Evolutionary conservation across 2,329 filamentous ascomycete genomes (phyloP).

Genomic region (Monosporascus sp.): DNA sequence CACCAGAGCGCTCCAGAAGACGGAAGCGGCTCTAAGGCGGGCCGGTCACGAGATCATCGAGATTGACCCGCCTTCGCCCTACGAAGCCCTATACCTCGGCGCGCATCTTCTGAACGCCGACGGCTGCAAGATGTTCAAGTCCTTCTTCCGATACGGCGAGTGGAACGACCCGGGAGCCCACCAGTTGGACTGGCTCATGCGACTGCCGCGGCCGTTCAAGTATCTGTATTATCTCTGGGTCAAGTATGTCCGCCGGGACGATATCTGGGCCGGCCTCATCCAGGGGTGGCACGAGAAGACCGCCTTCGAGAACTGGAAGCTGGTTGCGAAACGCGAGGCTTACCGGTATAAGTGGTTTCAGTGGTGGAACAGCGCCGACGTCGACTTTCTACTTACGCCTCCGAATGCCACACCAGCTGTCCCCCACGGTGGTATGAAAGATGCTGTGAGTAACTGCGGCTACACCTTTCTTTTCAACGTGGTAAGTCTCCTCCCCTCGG

Average conservation of each 20-base stretch:
- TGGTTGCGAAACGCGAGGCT: constrained; percentile 70
- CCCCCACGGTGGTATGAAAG: constrained; percentile 80
- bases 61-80: constrained; percentile 61
- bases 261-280: constrained; percentile 73
- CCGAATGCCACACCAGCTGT: constrained; percentile 87
- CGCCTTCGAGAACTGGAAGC: constrained; percentile 75
- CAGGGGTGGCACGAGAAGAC: constrained; percentile 68
- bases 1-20: constrained; percentile 65
- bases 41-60: constrained; percentile 73
- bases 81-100: constrained; percentile 70
- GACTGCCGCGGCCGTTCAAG: constrained; percentile 67
- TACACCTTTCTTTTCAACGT: constrained; percentile 94
- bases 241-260: constrained; percentile 73
- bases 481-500: constrained; percentile 39
- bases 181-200: constrained; percentile 71
- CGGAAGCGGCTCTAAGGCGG: constrained; percentile 61
- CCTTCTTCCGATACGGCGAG: constrained; percentile 72
- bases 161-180: constrained; percentile 72
- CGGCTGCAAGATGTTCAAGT: constrained; percentile 74
- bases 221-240: constrained; percentile 88
- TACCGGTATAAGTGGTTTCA: constrained; percentile 76
- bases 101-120: constrained; percentile 80
- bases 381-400: constrained; percentile 79
- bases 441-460: constrained; percentile 79
- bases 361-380: constrained; percentile 71